Base-by-base conservation (phyloP, 176 grass and related monocot species). In the Calamus simplicifolius region DNA sequence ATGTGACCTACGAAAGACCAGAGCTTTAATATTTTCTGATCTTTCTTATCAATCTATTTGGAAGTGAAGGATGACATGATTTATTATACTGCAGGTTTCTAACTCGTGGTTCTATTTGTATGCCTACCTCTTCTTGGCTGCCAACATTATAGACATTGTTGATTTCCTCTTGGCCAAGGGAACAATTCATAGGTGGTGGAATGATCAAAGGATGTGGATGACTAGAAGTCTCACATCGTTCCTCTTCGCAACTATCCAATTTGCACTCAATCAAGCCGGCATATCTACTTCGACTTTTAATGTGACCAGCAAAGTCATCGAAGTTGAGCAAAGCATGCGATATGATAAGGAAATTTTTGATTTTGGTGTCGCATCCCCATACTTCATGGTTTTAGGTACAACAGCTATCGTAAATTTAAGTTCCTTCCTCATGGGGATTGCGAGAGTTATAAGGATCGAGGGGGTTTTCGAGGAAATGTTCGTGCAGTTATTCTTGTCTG, bases 61-160 rank as follows among this genome's bases (percentile, higher is more conserved):
- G 5, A 23, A 23, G 21, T 1, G 21, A 23, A 23, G 21, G 21
- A 23, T 23, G 10, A 5, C 16, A 0, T 65, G 16, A 21, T 58
- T 5, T 23, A 56, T 30, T 54, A 26, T 21, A 50, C 63, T 55
- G 19, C 54, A 82, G 79, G 72, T 58, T 6, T 76, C 73, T 4
- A 19, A 82, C 30, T 73, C 67, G n/a, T 71, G 73, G 73, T 76
- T 82, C 73, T 82, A 82, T 52, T 38, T 82, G 49, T 76, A 76
- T 56, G 66, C 25, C 30, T 82, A 76, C 61, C 79, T 82, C 53
- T 82, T 82, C 49, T 57, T 76, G 5, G 73, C 73, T 54, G 27
- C 79, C 2, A 76, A 82, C 13, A 27, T 58, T 49, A 67, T 61
- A 61, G 73, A 76, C 49, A 63, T 82, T 29, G 7, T 30, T 5